phyloP scores from a whole-genome alignment of 75 land plant genomes.

The Sequoiadendron giganteum region DNA sequence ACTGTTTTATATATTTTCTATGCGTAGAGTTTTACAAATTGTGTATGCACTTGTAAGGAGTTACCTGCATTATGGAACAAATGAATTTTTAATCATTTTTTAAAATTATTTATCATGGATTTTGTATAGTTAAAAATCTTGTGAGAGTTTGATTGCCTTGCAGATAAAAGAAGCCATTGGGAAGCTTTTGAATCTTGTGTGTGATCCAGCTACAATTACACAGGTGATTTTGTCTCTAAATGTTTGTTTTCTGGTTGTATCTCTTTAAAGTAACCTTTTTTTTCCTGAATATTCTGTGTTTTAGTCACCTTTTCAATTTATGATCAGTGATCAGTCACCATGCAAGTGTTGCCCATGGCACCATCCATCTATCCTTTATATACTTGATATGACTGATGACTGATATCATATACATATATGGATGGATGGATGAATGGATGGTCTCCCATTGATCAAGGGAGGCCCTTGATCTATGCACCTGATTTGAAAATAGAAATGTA shows the following conservation, averaged over 20 bases:
- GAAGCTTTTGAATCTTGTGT: slow-evolving; percentile 6
- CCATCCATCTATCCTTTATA: too few species aligned
- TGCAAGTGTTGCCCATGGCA: too few species aligned
- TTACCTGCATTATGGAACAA: not conserved
- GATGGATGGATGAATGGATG: too few species aligned
- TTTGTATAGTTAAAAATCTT: not conserved
- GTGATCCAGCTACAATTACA: slow-evolving; percentile 11
- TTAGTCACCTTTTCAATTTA: not conserved
- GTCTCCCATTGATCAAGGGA: too few species aligned
- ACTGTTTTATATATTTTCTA: too few species aligned
- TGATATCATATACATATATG: too few species aligned
- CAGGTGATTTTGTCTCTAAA: slow-evolving; percentile 5
- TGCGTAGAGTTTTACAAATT: not conserved
- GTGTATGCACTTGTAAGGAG: not conserved
- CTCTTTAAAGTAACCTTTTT: not conserved
- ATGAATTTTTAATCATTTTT: not conserved
- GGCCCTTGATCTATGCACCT: too few species aligned
- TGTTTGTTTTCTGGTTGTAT: not conserved
- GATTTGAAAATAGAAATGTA: too few species aligned
- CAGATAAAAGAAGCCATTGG: slow-evolving; percentile 9
- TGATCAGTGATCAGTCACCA: too few species aligned
- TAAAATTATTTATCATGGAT: not conserved
- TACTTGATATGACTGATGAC: too few species aligned
- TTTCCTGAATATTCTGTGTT: not conserved
- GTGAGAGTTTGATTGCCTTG: not conserved